Evolutionary conservation across 306 rosid genomes (phyloP).

Genomic region (Pyrus pyrifolia): DNA sequence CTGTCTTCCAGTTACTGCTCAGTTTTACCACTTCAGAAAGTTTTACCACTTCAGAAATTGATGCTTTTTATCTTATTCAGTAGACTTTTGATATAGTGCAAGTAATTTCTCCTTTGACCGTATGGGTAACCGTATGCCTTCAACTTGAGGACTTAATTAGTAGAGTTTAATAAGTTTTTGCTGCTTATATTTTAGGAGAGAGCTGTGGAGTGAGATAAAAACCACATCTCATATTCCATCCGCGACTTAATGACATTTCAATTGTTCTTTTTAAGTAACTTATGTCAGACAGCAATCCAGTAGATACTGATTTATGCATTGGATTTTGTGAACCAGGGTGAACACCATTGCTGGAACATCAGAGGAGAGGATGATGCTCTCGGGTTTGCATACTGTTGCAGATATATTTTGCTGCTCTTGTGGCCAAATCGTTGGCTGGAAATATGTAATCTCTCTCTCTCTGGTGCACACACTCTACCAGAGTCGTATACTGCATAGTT

Average conservation of each 20-base stretch:
- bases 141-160: neutral
- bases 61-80: neutral
- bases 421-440: constrained; percentile 96
- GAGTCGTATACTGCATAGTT: neutral
- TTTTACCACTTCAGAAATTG: neutral
- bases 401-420: constrained; percentile 87
- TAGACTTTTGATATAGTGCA: neutral
- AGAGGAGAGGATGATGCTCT: constrained; percentile 75
- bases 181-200: neutral
- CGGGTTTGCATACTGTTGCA: constrained; percentile 75
- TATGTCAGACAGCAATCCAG: neutral
- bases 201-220: neutral
- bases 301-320: constrained; percentile 1
- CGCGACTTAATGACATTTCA: neutral
- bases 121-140: neutral
- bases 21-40: neutral
- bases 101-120: neutral
- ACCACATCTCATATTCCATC: neutral
- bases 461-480: neutral
- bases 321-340: constrained; percentile 39
- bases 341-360: constrained; percentile 49
- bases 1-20: constrained; percentile 6
- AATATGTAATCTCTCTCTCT: constrained; percentile 57
- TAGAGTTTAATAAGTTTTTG: neutral
- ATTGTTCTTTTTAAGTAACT: neutral